These are phyloP conservation scores for Petrea volubilis DNA, from an alignment of 257 asterid genomes.

Conservation along the genomic window DNA sequence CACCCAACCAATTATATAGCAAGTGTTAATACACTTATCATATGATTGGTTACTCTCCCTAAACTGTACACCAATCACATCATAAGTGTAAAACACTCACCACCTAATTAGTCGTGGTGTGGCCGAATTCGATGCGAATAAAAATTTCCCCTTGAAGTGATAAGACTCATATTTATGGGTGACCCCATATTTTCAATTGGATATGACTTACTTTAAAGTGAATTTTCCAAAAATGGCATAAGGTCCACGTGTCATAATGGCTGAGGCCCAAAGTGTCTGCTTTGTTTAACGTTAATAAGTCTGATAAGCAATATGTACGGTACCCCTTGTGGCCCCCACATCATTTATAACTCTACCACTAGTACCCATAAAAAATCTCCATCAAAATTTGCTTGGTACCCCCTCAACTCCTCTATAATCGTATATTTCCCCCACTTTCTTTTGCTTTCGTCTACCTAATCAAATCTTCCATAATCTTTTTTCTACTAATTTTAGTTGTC, in stretches of 20 bases:
- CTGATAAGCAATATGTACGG: constrained; percentile 29
- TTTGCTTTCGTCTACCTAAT: neutral
- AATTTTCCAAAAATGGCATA: constrained; percentile 35
- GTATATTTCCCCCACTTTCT: neutral
- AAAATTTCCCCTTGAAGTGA: no score
- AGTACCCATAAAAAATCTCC: neutral
- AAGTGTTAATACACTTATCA: no score
- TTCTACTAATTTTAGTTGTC: neutral
- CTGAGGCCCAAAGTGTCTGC: constrained; percentile 34
- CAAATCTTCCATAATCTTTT: neutral
- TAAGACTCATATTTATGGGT: no score
- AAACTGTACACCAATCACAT: no score
- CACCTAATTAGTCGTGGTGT: no score
- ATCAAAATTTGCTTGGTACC: constrained; percentile 21
- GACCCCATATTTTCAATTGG: constrained; percentile 24
- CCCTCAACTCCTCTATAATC: neutral
- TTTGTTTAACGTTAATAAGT: constrained; percentile 34
- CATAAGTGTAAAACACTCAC: no score
- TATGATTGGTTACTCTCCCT: no score
- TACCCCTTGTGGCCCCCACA: constrained; percentile 17
- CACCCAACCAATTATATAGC: no score
- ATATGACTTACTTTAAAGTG: constrained; percentile 37
- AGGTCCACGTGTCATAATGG: constrained; percentile 40
- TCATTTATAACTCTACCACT: constrained; percentile 17
- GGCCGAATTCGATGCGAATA: no score